Evolutionary conservation across 2,329 filamentous ascomycete genomes (phyloP), one percentile per base, ranked within the genome.

Genomic region (Dothidotthia symphoricarpi): DNA sequence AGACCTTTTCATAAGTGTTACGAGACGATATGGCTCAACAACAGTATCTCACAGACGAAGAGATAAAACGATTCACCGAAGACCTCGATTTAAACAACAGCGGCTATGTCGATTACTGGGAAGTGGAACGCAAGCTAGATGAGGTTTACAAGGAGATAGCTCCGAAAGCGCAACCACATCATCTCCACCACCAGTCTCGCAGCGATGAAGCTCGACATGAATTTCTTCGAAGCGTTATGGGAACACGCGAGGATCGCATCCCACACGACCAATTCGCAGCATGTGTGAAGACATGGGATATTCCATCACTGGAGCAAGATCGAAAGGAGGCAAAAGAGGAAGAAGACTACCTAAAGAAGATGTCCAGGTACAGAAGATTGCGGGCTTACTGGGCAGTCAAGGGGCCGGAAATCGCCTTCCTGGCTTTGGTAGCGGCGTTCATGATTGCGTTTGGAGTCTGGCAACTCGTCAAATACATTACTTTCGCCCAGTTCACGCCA

Each of bases 361-460:
- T 79, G 39, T 64, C 72, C 0, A 56, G 69, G 1, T 72, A 68
- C 55, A 67, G 76, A 40, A 67, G 71, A 16, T 41, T 74, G 2
- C 68, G 75, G 15, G 74, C 77, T 0, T 77, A 75, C 51, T 79
- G 76, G 75, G 73, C 74, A 11, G 75, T 81, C 1, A 69, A 76
- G 35, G 77, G 76, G 0, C 75, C 75, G 0, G 70, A 75, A 41
- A 68, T 76, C 3, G 51, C 69, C 6, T 80, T 79, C 48, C 40
- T 78, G 6, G 64, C 55, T 0, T 54, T 78, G 2, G 75, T 80
- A 1, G 53, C 75, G 2, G 48, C 61, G 0, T 64, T 74, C 47
- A 71, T 75, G 53, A 51, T 78, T 12, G 75, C 69, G 0, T 75
- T 79, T 49, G 76, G 74, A 2, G 64, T 74, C 7, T 80, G 77